Evolutionary conservation across 345 rosid species (phyloP), one percentile per base, ranked within the genome.

Genomic region (Syzygium oleosum): DNA sequence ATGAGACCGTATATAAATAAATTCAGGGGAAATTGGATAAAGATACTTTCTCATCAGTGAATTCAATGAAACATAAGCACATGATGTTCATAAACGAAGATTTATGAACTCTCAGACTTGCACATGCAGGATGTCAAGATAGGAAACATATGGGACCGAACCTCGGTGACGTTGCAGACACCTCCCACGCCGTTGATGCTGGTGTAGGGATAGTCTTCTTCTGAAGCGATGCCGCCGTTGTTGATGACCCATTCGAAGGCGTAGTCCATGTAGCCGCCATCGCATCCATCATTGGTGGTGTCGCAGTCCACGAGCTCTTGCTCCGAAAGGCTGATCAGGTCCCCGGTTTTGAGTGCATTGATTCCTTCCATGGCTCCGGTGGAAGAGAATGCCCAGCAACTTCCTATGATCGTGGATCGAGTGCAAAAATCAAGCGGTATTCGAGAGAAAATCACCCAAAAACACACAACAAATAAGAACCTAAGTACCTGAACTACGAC

Each of bases 261-360:
- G 7, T 94, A 94, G 87, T 95, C 96, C 97, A 94, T 91, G 65
- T 93, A 90, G 53, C 96, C 97, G 77, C 97, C 97, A 0, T 95
- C 95, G 78, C 97, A 95, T 2, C 97, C 97, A 10, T 92, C 7
- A 85, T 93, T 93, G 83, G 92, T 93, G 12, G 88, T 86, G 86
- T 95, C 96, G 84, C 97, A 95, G 86, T 92, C 95, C 29, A 95
- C 92, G 12, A 95, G 96, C 85, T 95, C 97, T 84, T 95, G 95
- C 65, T 94, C 96, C 3, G 97, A 95, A n/a, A 95, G 94, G 92
- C 95, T 94, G 65, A 92, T 52, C 6, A 95, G 94, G 88, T 93
- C 88, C 54, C 94, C 93, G 0, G 93, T 93, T 54, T 85, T 92
- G 29, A 95, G 87, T 29, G 95, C 95, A 83, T 93, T 94, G 77